phyloP scores from a whole-genome alignment of 306 rosid species.

The Hylodesmum podocarpum region DNA sequence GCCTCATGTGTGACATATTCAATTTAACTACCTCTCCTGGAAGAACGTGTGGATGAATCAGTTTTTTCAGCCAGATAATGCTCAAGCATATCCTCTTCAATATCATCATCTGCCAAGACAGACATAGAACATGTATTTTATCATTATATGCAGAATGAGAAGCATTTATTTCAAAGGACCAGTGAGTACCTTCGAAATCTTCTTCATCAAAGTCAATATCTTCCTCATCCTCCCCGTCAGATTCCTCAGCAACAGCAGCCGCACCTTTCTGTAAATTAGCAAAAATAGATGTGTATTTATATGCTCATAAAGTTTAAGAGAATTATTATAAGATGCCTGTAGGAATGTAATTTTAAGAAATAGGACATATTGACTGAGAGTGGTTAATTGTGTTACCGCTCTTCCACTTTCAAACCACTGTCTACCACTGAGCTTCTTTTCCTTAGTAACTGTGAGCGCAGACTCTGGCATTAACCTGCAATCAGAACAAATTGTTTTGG shows the following conservation, averaged over 20 bases:
- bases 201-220: constrained; percentile 90
- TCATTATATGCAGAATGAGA: neutral
- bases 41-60: constrained; percentile 67
- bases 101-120: constrained; percentile 71
- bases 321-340: neutral
- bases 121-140: constrained; percentile 2
- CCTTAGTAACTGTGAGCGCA: constrained; percentile 84
- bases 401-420: constrained; percentile 98
- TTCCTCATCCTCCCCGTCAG: constrained; percentile 77
- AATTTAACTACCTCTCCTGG: constrained; percentile 52
- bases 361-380: neutral
- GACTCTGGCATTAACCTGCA: constrained; percentile 97
- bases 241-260: constrained; percentile 53
- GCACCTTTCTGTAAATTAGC: constrained; percentile 65
- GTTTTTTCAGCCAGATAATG: constrained; percentile 94
- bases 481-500: constrained; percentile 7
- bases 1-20: constrained; percentile 11
- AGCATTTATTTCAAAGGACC: neutral
- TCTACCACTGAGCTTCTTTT: constrained; percentile 88
- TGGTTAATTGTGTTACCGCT: constrained; percentile 47
- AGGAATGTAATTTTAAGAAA: neutral
- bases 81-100: constrained; percentile 95
- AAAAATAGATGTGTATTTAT: constrained; percentile 7
- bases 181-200: constrained; percentile 70
- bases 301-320: constrained; percentile 3